A percentile compares a stretch with the other conserved stretches of the same genome.
Conservation (phyloP, 1,139 yeast genomes). For the Geotrichum siamense region DNA sequence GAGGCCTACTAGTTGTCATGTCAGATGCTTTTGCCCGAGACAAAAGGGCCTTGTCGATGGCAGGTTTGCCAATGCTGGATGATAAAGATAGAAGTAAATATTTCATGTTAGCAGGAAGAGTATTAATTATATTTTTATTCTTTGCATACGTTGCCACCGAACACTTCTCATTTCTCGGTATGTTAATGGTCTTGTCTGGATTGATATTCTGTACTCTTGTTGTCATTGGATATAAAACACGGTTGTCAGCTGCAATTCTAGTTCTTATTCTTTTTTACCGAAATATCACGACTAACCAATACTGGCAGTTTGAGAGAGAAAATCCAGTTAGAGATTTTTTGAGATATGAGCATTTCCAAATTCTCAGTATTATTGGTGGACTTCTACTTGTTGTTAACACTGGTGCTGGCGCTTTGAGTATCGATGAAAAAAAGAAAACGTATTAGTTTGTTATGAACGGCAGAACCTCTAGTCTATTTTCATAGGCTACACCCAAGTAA, state of each 20-base stretch:
- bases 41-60: slow-evolving; percentile 65
- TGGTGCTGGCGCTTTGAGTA: slow-evolving; percentile 91
- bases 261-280: slow-evolving; percentile 68
- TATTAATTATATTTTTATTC: slow-evolving; percentile 76
- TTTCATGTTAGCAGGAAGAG: slow-evolving; percentile 80
- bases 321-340: slow-evolving; percentile 83
- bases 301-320: slow-evolving; percentile 68
- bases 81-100: slow-evolving; percentile 80
- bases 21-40: slow-evolving; percentile 81
- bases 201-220: slow-evolving; percentile 68
- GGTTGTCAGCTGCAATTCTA: slow-evolving; percentile 74
- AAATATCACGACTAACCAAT: slow-evolving; percentile 76
- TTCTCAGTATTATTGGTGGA: slow-evolving; percentile 92
- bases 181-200: slow-evolving; percentile 64
- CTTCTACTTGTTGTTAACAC: slow-evolving; percentile 83
- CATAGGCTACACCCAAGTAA: too few species aligned
- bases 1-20: slow-evolving; percentile 84
- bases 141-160: slow-evolving; percentile 78
- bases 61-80: slow-evolving; percentile 85
- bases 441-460: too few species aligned
- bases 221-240: slow-evolving; percentile 88
- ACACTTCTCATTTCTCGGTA: slow-evolving; percentile 61
- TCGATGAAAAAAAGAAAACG: slow-evolving; percentile 94
- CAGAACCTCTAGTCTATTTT: too few species aligned
- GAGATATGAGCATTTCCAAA: slow-evolving; percentile 92